A percentile compares a stretch with the other conserved stretches of the same genome.
These are phyloP conservation scores for Chrysosporium keratinophilum DNA, from an alignment of 2,329 filamentous ascomycete species.

Conservation along the genomic window DNA sequence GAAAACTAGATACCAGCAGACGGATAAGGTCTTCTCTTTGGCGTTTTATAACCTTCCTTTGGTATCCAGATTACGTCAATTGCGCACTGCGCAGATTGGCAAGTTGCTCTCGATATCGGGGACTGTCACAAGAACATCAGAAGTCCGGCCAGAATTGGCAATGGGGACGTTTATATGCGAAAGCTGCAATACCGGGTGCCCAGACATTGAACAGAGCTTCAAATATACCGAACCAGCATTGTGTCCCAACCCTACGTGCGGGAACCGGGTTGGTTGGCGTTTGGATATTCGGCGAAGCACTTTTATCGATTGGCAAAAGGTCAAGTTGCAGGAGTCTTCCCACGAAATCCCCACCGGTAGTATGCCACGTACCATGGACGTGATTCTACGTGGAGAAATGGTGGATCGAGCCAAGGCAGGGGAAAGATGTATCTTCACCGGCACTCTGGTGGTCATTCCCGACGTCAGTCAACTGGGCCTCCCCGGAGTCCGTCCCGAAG, in stretches of 20 bases:
- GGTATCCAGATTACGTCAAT: conserved; percentile 71
- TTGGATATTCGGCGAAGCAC: conserved; percentile 95
- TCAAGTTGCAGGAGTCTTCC: conserved; percentile 95
- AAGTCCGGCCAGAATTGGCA: conserved; percentile 88
- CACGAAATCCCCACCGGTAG: conserved; percentile 96
- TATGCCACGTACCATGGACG: conserved; percentile 96
- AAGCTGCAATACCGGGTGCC: conserved; percentile 69
- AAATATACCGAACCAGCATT: conserved; percentile 94
- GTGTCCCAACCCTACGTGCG: conserved; percentile 78
- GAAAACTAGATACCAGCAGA: conserved; percentile 83
- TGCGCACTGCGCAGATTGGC: conserved; percentile 83
- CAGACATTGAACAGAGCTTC: conserved; percentile 94
- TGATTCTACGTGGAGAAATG: conserved; percentile 92
- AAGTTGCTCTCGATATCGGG: conserved; percentile 91
- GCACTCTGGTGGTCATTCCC: conserved; percentile 88
- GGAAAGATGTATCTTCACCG: conserved; percentile 96
- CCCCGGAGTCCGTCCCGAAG: conserved; percentile 72
- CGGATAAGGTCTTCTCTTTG: conserved; percentile 87
- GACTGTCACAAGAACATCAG: conserved; percentile 90
- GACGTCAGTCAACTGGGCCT: conserved; percentile 92
- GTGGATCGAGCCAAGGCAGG: conserved; percentile 95
- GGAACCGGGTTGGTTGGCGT: conserved; percentile 86
- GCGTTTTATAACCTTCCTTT: conserved; percentile 90
- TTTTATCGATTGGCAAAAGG: conserved; percentile 98
- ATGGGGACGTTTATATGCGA: conserved; percentile 89